These are phyloP conservation scores for Lipomyces oligophaga DNA, from an alignment of 805 yeast genomes.

Conservation along the genomic window DNA sequence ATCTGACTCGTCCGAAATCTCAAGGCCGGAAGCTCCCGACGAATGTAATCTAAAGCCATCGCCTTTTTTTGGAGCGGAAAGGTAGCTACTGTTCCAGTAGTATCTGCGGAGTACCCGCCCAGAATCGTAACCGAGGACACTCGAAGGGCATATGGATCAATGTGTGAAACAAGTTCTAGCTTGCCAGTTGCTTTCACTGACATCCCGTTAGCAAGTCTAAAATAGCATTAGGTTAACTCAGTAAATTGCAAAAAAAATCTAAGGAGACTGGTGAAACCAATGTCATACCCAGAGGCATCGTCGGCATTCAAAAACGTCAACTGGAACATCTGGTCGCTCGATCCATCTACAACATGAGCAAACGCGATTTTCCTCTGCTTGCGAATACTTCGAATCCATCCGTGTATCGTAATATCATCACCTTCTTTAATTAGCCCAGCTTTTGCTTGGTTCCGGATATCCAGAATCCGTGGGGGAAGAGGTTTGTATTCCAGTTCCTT, in stretches of 20 bases:
- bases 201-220: constrained; percentile 33
- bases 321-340: constrained; percentile 52
- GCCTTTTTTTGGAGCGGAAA: constrained; percentile 84
- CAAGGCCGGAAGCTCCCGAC: constrained; percentile 64
- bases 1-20: constrained; percentile 70
- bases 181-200: constrained; percentile 15
- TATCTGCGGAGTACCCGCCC: constrained; percentile 48
- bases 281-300: constrained; percentile 17
- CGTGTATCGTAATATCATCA: constrained; percentile 49
- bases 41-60: constrained; percentile 60
- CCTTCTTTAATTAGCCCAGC: constrained; percentile 18
- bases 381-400: constrained; percentile 74
- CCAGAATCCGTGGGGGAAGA: too few relatives aligned
- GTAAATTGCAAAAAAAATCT: neutral
- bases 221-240: neutral
- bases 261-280: too few relatives aligned
- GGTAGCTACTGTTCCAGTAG: constrained; percentile 36
- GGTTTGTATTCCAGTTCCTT: too few relatives aligned
- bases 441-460: too few relatives aligned
- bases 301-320: constrained; percentile 44
- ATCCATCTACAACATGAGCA: constrained; percentile 77
- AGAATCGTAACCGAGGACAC: constrained; percentile 40
- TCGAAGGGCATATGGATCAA: constrained; percentile 47
- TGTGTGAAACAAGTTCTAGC: constrained; percentile 20
- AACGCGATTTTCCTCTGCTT: constrained; percentile 73